phyloP scores from a whole-genome alignment of 1,284 basidiomycete genomes.

The Volvariella surrecta region DNA sequence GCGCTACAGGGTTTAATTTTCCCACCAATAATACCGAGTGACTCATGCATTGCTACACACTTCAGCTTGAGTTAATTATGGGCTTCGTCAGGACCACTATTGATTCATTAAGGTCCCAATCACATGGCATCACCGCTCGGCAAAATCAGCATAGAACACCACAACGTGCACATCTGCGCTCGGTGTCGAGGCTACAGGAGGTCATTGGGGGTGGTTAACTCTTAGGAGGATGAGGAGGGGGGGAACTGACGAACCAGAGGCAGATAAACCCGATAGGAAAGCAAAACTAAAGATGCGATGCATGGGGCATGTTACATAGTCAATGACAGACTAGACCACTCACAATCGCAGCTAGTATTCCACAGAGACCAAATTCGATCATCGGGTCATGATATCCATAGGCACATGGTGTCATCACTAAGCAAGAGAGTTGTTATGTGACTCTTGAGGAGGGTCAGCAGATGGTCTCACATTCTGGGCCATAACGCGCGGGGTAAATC shows the following conservation, averaged over 20 bases:
- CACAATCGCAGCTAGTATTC: slow-evolving; percentile 30
- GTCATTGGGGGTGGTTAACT: background rate
- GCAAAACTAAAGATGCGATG: slow-evolving; percentile 14
- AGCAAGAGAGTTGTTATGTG: background rate
- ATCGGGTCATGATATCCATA: slow-evolving; percentile 27
- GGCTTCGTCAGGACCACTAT: too few relatives aligned
- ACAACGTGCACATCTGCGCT: slow-evolving; percentile 23
- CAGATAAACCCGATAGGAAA: slow-evolving; percentile 32
- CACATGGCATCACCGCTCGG: background rate
- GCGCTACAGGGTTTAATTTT: too few relatives aligned
- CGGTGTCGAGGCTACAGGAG: slow-evolving; percentile 23
- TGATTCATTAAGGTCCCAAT: too few relatives aligned
- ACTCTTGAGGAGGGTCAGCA: too few relatives aligned
- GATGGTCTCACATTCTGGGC: too few relatives aligned
- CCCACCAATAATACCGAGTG: too few relatives aligned
- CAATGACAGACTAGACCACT: slow-evolving; percentile 4
- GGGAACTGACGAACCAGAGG: slow-evolving; percentile 20
- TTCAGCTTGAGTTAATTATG: too few relatives aligned
- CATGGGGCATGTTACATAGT: too few relatives aligned
- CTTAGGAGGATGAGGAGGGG: background rate
- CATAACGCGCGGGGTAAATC: too few relatives aligned
- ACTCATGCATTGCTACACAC: too few relatives aligned
- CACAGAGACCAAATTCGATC: slow-evolving; percentile 28
- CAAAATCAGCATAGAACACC: background rate
- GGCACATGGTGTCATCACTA: slow-evolving; percentile 6